These are phyloP conservation scores for Pythium aristosporum DNA, from an alignment of 352 stramenopile species.

Conservation along the genomic window DNA sequence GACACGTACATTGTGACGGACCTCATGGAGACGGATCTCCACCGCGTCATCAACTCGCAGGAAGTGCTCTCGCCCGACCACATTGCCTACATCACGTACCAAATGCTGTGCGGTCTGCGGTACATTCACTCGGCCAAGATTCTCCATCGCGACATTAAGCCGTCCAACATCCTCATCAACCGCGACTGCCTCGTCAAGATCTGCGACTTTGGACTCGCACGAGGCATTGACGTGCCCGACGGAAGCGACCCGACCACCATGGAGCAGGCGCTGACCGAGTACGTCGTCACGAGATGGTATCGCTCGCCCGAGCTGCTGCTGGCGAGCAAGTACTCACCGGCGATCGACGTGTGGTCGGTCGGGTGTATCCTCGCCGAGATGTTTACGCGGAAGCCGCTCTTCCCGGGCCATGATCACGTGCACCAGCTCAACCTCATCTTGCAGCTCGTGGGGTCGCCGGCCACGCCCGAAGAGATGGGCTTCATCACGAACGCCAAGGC, in stretches of 20 bases:
- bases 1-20: constrained; percentile 98
- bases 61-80: constrained; percentile 92
- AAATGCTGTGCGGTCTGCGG: constrained; percentile 96
- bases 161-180: constrained; percentile 96
- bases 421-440: constrained; percentile 90
- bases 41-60: constrained; percentile 97
- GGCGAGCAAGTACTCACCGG: constrained; percentile 93
- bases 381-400: constrained; percentile 84
- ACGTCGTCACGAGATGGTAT: constrained; percentile 95
- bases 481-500: constrained; percentile 86
- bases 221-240: constrained; percentile 51
- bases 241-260: constrained; percentile 26
- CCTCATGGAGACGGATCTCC: constrained; percentile 98
- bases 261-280: constrained; percentile 81
- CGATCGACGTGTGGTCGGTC: constrained; percentile 95
- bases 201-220: constrained; percentile 91
- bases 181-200: constrained; percentile 92
- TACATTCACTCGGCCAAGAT: constrained; percentile 94
- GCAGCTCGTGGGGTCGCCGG: constrained; percentile 65
- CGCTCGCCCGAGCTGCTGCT: constrained; percentile 92
- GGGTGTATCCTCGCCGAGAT: constrained; percentile 99
- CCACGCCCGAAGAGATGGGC: constrained; percentile 51
- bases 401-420: constrained; percentile 82
- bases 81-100: constrained; percentile 93
- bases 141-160: constrained; percentile 97